Evolutionary conservation across 2,329 filamentous ascomycete genomes (phyloP).

Genomic region (Lasiodiplodia gonubiensis): DNA sequence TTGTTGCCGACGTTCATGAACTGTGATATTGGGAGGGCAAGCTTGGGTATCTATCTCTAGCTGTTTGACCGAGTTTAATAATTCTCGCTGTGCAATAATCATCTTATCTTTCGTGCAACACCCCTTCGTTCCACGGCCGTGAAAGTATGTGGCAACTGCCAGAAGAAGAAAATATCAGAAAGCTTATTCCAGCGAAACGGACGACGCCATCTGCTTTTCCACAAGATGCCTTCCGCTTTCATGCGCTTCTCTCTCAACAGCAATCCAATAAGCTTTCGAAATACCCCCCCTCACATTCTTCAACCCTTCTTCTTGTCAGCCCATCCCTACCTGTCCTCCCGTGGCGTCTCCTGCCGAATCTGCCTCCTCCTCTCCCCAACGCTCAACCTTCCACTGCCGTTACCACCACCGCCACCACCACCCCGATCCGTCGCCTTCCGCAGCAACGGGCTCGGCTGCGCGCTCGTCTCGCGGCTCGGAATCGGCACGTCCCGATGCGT

Average conservation of each 20-base stretch:
- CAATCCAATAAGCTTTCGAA: not conserved
- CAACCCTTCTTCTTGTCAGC: not conserved
- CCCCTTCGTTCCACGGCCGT: not conserved
- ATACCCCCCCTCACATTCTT: not conserved
- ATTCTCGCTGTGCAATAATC: not conserved
- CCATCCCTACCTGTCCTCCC: not conserved
- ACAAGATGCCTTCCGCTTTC: not conserved
- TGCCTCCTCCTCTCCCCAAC: not conserved
- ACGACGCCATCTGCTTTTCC: not conserved
- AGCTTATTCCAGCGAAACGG: not conserved
- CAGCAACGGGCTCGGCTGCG: constrained; percentile 41
- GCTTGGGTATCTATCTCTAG: not conserved
- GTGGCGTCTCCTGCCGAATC: not conserved
- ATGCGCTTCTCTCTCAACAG: not conserved
- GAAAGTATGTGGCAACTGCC: not conserved
- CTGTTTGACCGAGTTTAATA: not conserved
- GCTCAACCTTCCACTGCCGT: not conserved
- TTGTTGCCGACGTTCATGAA: not conserved
- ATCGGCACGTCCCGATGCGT: constrained; percentile 33
- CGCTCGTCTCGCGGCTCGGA: constrained; percentile 30
- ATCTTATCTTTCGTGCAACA: not conserved
- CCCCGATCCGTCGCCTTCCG: constrained; percentile 38
- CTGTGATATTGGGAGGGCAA: not conserved
- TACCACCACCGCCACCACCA: not conserved
- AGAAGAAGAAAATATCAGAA: not conserved